Base-by-base conservation (phyloP, 495 filamentous ascomycete species). In the Parachaetomium inaequale region DNA sequence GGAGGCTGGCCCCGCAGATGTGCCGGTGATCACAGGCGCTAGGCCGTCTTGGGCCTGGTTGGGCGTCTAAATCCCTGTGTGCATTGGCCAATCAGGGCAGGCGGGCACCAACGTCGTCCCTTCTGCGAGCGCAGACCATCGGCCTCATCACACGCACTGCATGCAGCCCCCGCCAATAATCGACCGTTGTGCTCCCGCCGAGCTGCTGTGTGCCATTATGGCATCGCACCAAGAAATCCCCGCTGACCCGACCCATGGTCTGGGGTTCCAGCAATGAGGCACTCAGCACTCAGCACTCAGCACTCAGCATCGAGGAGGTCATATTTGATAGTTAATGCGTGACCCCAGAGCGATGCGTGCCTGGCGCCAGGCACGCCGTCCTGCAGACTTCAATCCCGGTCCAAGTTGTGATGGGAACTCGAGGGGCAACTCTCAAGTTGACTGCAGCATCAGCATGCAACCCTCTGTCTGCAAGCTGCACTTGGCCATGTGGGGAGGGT, bases 1-100 rank as follows among this genome's bases (percentile, higher is more conserved):
- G 32, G 54, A 51, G 32, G 38, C 26, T 51, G 54, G 55, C 12
- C 36, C 66, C 65, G 55, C 42, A 49, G 45, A 23, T 26, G 45
- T 26, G 23, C 23, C 11, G 21, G 45, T 49, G 63, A 71, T 71
- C 70, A 69, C 64, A 40, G 12, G 57, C 54, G 58, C 72, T 67
- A 67, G 57, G 15, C 65, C 7, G 25, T 6, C 61, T 61, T 57
- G n/a, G 61, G 69, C 31, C 55, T 67, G 62, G 70, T 42, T 70
- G 66, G 76, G 78, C 78, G 77, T 78, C 75, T 79, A 79, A 72
- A 73, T 75, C 70, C 73, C 54, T 65, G 63, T 32, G 25, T 11
- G 53, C 56, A 70, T 68, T 75, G 70, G 74, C 66, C 70, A 71
- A 71, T 70, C 62, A 70, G 59, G 52, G 70, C 51, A 63, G 64